Conservation (phyloP, 345 rosid species). For the Hypericum perforatum region DNA sequence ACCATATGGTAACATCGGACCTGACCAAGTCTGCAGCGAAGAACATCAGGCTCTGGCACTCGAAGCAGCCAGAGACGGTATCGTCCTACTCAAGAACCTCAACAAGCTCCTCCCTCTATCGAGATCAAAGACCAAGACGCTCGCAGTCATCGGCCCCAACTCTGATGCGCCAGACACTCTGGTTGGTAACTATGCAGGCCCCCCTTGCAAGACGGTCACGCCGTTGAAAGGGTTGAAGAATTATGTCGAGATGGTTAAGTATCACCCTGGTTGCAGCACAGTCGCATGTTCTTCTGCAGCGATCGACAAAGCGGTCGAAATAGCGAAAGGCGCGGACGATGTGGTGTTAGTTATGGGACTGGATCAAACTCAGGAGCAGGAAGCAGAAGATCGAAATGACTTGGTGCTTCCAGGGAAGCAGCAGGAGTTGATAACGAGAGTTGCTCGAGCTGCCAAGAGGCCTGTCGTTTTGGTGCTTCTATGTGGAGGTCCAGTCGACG, state of each 20-base stretch:
- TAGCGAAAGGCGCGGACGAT: slow-evolving; percentile 46
- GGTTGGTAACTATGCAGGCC: slow-evolving; percentile 79
- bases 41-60: slow-evolving; percentile 71
- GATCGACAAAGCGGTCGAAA: slow-evolving; percentile 39
- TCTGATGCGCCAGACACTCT: slow-evolving; percentile 45
- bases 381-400: slow-evolving; percentile 56
- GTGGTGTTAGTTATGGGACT: slow-evolving; percentile 82
- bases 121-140: slow-evolving; percentile 31
- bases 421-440: slow-evolving; percentile 43
- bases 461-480: slow-evolving; percentile 64
- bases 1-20: slow-evolving; percentile 56
- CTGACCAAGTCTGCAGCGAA: slow-evolving; percentile 52
- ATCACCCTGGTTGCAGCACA: slow-evolving; percentile 48
- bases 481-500: slow-evolving; percentile 79
- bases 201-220: slow-evolving; percentile 50
- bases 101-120: slow-evolving; percentile 48
- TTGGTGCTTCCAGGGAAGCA: slow-evolving; percentile 74
- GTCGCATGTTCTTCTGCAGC: slow-evolving; percentile 50
- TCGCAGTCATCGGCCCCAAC: slow-evolving; percentile 83
- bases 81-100: slow-evolving; percentile 73
- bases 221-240: slow-evolving; percentile 46
- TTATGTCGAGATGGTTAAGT: slow-evolving; percentile 34
- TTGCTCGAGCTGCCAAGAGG: slow-evolving; percentile 58
- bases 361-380: slow-evolving; percentile 68
- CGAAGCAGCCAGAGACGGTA: slow-evolving; percentile 75